phyloP scores from a whole-genome alignment of 2,329 filamentous ascomycete genomes.

The Apiospora pterosperma region DNA sequence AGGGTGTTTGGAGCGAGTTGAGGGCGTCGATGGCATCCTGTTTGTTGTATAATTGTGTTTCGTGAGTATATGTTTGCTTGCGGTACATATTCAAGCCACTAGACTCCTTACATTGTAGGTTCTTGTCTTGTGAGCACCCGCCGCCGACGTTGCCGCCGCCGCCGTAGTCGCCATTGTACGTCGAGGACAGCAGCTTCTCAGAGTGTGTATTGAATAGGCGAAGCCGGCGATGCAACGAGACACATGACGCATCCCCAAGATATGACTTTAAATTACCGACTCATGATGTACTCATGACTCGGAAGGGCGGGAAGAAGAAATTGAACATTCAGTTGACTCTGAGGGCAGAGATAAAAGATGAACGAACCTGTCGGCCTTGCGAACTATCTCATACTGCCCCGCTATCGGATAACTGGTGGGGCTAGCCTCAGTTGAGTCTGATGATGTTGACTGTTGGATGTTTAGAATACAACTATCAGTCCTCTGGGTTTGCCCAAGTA shows the following conservation, averaged over 20 bases:
- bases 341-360: not conserved
- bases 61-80: not conserved
- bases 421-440: not conserved
- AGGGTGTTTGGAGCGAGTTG: constrained; percentile 90
- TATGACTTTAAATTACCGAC: not conserved
- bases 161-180: constrained; percentile 10
- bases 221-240: constrained; percentile 6
- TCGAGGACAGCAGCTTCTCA: not conserved
- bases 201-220: not conserved
- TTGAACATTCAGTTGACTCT: not conserved
- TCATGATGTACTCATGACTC: constrained; percentile 8
- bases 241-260: constrained; percentile 11
- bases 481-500: not conserved
- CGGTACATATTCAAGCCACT: not conserved
- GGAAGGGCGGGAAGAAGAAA: not conserved
- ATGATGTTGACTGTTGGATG: not conserved
- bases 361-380: not conserved
- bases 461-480: not conserved
- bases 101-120: constrained; percentile 9
- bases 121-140: constrained; percentile 2
- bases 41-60: not conserved
- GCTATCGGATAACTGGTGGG: constrained; percentile 1
- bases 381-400: not conserved
- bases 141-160: not conserved
- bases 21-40: constrained; percentile 36